phyloP scores from a whole-genome alignment of 352 stramenopile genomes.

The Pythium aphanidermatum region DNA sequence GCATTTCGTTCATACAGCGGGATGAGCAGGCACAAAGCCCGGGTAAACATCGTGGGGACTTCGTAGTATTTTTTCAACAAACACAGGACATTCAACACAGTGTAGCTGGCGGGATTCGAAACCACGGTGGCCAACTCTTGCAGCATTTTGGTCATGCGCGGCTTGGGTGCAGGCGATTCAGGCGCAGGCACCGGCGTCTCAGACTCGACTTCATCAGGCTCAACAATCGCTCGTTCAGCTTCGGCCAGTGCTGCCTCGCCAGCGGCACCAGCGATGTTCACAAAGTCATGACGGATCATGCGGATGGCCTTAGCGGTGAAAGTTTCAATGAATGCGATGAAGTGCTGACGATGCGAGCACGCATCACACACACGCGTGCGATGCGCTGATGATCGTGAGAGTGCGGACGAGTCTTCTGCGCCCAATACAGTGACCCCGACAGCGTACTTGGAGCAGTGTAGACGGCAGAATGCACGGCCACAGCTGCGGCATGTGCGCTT shows the following conservation, averaged over 20 bases:
- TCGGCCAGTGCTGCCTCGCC: not conserved
- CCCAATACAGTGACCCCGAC: not conserved
- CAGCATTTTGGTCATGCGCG: constrained; percentile 1
- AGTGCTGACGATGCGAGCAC: constrained; percentile 25
- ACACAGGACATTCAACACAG: constrained; percentile 28
- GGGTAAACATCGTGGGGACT: constrained; percentile 23
- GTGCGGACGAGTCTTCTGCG: too few relatives aligned
- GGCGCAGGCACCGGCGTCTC: too few relatives aligned
- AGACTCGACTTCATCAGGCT: not conserved
- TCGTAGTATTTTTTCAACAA: constrained; percentile 27
- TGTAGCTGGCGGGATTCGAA: constrained; percentile 16
- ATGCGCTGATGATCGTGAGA: too few relatives aligned
- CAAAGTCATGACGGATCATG: constrained; percentile 11
- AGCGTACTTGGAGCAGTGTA: constrained; percentile 22
- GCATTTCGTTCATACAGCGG: constrained; percentile 23
- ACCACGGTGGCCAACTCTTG: constrained; percentile 24
- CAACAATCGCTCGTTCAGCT: not conserved
- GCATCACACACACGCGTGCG: constrained; percentile 18
- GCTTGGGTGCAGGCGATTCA: not conserved
- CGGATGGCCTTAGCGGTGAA: constrained; percentile 14
- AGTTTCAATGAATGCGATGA: constrained; percentile 24
- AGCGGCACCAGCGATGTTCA: constrained; percentile 8
- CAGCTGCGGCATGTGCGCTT: constrained; percentile 22
- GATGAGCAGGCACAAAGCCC: constrained; percentile 27
- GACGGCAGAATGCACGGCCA: constrained; percentile 20